phyloP scores from a whole-genome alignment of 148 eudicot species.

The Vaccinium corymbosum region DNA sequence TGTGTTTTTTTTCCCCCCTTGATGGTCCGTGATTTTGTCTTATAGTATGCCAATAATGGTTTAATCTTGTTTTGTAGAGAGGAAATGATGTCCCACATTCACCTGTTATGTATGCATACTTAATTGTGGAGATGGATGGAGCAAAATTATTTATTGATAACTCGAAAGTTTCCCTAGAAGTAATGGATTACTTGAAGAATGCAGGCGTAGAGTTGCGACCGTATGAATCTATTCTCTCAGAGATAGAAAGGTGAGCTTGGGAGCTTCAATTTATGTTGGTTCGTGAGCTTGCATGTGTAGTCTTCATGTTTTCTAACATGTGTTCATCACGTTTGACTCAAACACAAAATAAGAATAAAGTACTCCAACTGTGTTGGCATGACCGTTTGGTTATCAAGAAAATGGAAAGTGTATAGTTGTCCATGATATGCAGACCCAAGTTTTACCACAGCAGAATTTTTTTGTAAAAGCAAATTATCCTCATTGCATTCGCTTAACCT shows the following conservation, averaged over 20 bases:
- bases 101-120: slow-evolving; percentile 90
- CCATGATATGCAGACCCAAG: not conserved
- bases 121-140: slow-evolving; percentile 69
- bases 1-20: not conserved
- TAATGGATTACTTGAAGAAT: slow-evolving; percentile 61
- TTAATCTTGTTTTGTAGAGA: slow-evolving; percentile 48
- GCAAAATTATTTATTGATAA: slow-evolving; percentile 75
- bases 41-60: slow-evolving; percentile 13
- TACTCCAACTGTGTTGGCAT: not conserved
- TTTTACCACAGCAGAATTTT: not conserved
- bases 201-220: slow-evolving; percentile 75
- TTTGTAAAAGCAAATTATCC: not conserved
- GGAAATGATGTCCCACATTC: slow-evolving; percentile 92
- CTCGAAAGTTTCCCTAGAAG: slow-evolving; percentile 63
- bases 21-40: slow-evolving; percentile 6
- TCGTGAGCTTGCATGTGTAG: not conserved
- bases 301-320: not conserved
- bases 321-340: not conserved
- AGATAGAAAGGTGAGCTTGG: slow-evolving; percentile 59
- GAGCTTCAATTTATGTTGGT: not conserved
- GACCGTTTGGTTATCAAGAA: not conserved
- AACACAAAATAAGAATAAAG: not conserved
- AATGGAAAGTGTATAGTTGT: not conserved
- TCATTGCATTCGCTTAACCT: not conserved
- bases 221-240: slow-evolving; percentile 78